Conservation (phyloP, 345 rosid genomes). For the Brassica incana region DNA sequence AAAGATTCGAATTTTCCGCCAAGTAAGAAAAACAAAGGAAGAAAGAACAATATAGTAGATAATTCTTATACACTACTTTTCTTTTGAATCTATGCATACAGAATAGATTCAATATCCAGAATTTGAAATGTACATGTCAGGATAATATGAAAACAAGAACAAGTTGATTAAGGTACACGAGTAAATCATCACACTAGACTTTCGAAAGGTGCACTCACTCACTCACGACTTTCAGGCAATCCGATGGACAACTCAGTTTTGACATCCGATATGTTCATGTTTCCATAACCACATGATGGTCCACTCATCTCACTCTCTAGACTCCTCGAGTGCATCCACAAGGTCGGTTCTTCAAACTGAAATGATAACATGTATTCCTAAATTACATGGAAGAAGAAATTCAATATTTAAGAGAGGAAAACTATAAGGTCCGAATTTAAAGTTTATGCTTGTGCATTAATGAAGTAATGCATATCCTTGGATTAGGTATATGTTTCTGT, state of each 20-base stretch:
- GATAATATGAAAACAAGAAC: neutral
- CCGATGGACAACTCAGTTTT: constrained; percentile 23
- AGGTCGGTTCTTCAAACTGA: constrained; percentile 22
- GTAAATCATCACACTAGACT: neutral
- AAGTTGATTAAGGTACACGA: neutral
- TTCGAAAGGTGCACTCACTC: neutral
- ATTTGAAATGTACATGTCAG: neutral
- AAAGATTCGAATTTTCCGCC: neutral
- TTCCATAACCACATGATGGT: neutral
- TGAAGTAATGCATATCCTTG: neutral
- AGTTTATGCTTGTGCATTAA: neutral
- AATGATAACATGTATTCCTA: neutral
- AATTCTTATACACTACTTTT: neutral
- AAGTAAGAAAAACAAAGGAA: neutral
- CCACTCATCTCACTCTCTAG: constrained; percentile 6
- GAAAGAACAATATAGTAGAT: neutral
- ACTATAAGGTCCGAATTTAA: neutral
- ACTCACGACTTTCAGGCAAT: constrained; percentile 1
- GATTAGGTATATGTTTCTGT: neutral
- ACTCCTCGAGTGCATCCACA: constrained; percentile 23
- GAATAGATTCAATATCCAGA: neutral
- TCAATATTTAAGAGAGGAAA: neutral
- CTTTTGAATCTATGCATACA: constrained; percentile 2
- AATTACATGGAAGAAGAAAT: neutral
- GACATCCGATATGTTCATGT: neutral